phyloP scores from a whole-genome alignment of 2,329 filamentous ascomycete genomes.

The Epichloe coenophiala region DNA sequence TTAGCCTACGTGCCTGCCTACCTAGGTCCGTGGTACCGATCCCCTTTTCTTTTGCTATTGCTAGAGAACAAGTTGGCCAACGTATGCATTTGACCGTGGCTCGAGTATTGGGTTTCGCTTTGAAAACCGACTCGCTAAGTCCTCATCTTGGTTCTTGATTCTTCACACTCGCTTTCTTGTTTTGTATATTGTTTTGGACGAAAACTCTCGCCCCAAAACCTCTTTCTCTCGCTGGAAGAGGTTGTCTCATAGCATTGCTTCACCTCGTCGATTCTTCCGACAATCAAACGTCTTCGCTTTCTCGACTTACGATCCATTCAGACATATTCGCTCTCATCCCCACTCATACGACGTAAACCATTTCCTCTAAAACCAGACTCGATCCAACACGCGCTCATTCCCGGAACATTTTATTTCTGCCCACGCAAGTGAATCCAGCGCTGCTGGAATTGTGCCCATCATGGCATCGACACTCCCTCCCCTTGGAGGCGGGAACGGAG shows the following conservation, averaged over 20 bases:
- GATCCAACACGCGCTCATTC: not conserved
- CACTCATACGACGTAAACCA: not conserved
- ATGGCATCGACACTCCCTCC: slow-evolving; percentile 49
- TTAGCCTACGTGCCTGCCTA: no score
- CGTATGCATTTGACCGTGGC: slow-evolving; percentile 1
- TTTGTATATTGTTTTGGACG: not conserved
- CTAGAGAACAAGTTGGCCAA: not conserved
- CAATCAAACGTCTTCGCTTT: not conserved
- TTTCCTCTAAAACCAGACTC: not conserved
- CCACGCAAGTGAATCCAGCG: not conserved
- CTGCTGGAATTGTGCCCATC: slow-evolving; percentile 20
- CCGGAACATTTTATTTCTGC: not conserved
- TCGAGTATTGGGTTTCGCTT: not conserved
- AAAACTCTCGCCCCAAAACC: not conserved
- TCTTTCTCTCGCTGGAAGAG: not conserved
- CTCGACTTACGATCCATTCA: not conserved
- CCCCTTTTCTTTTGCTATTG: slow-evolving; percentile 5
- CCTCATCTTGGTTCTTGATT: not conserved
- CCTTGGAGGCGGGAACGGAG: slow-evolving; percentile 34
- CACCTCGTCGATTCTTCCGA: not conserved
- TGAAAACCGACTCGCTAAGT: not conserved
- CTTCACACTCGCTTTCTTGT: slow-evolving; percentile 2
- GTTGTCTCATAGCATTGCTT: not conserved
- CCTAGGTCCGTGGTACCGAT: not conserved
- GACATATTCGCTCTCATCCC: not conserved